These are phyloP conservation scores for Trichoderma gracile DNA, from an alignment of 2,329 filamentous ascomycete species.

Conservation along the genomic window DNA sequence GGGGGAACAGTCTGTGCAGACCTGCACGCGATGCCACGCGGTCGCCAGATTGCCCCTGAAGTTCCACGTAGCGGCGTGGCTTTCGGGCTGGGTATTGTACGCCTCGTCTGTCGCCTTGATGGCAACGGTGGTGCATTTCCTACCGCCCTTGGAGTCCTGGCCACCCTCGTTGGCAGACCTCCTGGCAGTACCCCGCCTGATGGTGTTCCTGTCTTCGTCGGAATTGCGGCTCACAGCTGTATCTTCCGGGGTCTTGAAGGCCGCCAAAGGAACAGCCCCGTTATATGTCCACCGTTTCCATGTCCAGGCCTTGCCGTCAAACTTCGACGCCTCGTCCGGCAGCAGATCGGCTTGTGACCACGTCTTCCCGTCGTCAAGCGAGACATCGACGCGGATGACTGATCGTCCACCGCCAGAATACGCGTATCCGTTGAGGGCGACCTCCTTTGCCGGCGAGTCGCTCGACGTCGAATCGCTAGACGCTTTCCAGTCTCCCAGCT, in stretches of 20 bases:
- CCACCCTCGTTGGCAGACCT: background rate
- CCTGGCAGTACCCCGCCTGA: background rate
- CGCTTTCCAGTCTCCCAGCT: conserved; percentile 42
- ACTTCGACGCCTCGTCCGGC: conserved; percentile 46
- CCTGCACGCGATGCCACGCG: conserved; percentile 63
- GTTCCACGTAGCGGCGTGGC: conserved; percentile 61
- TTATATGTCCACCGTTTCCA: conserved; percentile 66
- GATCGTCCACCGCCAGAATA: conserved; percentile 67
- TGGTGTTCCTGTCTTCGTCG: conserved; percentile 23
- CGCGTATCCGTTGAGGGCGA: conserved; percentile 62
- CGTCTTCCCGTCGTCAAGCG: conserved; percentile 60
- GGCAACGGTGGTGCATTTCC: conserved; percentile 53
- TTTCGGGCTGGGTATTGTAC: conserved; percentile 67
- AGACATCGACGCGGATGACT: conserved; percentile 68
- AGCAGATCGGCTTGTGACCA: conserved; percentile 65
- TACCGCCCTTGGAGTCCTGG: conserved; percentile 7
- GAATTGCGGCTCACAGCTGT: background rate
- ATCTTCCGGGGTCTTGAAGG: conserved; percentile 31
- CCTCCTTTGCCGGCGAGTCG: conserved; percentile 29
- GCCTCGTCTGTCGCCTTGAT: conserved; percentile 67
- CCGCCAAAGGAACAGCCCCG: conserved; percentile 45
- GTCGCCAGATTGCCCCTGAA: conserved; percentile 64
- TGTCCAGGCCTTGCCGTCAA: conserved; percentile 57
- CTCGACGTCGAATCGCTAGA: background rate
- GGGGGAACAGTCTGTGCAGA: conserved; percentile 39